These are phyloP conservation scores for Penicillium cosmopolitanum DNA, from an alignment of 495 filamentous ascomycete genomes.

Conservation along the genomic window DNA sequence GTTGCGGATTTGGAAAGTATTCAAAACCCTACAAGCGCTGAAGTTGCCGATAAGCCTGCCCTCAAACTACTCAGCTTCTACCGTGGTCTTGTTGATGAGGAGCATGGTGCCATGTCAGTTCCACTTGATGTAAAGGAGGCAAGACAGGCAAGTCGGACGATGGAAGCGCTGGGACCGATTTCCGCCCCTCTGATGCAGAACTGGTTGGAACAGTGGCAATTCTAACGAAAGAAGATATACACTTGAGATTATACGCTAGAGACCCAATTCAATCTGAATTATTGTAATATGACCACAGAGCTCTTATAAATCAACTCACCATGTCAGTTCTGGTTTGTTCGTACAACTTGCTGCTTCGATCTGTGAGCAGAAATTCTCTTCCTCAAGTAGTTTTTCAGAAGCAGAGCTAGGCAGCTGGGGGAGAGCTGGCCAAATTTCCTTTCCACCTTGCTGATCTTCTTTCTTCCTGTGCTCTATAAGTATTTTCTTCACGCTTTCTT, in stretches of 20 bases:
- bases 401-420: slow-evolving; percentile 11
- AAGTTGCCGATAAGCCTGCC: slow-evolving; percentile 28
- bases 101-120: slow-evolving; percentile 17
- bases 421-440: slow-evolving; percentile 50
- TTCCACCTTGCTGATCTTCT: slow-evolving; percentile 35
- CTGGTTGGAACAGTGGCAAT: slow-evolving; percentile 31
- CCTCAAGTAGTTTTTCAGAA: slow-evolving; percentile 26
- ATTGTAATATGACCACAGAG: too few relatives aligned
- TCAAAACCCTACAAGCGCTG: slow-evolving; percentile 16
- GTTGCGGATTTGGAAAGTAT: slow-evolving; percentile 28
- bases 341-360: slow-evolving; percentile 31
- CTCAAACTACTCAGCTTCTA: slow-evolving; percentile 36
- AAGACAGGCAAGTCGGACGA: slow-evolving; percentile 27
- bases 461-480: slow-evolving; percentile 41
- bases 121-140: slow-evolving; percentile 23
- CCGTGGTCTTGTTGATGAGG: slow-evolving; percentile 20
- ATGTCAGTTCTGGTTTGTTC: slow-evolving; percentile 26
- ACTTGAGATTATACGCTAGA: too few relatives aligned
- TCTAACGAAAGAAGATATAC: neutral
- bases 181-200: slow-evolving; percentile 26
- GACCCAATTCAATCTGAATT: too few relatives aligned
- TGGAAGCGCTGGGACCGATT: slow-evolving; percentile 23
- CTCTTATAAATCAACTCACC: slow-evolving; percentile 14
- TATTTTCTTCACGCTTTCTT: slow-evolving; percentile 41
- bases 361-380: slow-evolving; percentile 33